phyloP scores from a whole-genome alignment of 495 filamentous ascomycete genomes.

The Schizothecium vesticola region DNA sequence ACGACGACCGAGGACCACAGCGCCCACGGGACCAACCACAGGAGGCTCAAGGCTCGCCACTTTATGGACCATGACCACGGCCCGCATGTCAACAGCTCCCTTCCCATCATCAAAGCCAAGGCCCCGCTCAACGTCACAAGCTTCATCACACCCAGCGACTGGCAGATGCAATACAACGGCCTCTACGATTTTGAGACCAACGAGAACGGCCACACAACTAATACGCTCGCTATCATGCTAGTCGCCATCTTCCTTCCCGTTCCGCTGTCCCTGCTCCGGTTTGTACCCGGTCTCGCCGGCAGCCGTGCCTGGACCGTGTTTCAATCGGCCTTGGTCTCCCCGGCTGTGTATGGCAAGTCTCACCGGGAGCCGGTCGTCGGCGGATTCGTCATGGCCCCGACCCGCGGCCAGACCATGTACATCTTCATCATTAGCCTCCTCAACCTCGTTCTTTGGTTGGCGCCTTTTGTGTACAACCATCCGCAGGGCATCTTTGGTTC shows the following conservation, averaged over 20 bases:
- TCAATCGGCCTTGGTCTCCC: conserved; percentile 22
- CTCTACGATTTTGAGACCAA: conserved; percentile 19
- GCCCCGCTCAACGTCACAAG: conserved; percentile 14
- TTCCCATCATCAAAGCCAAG: conserved; percentile 15
- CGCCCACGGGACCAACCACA: background rate
- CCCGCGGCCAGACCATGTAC: conserved; percentile 31
- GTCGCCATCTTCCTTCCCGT: conserved; percentile 17
- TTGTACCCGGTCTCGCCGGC: conserved; percentile 4
- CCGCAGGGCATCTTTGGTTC: conserved; percentile 16
- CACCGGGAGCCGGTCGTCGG: conserved; percentile 16
- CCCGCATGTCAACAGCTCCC: conserved; percentile 12
- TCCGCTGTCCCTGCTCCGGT: conserved; percentile 14
- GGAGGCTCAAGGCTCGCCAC: conserved; percentile 1
- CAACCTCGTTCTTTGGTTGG: conserved; percentile 30
- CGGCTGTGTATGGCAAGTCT: conserved; percentile 21
- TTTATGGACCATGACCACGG: conserved; percentile 6
- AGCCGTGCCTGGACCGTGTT: background rate
- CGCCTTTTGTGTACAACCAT: conserved; percentile 18
- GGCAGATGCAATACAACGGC: conserved; percentile 20
- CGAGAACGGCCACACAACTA: conserved; percentile 15
- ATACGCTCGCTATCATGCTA: conserved; percentile 13
- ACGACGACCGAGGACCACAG: conserved; percentile 4
- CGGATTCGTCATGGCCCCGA: conserved; percentile 25
- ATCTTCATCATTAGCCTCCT: conserved; percentile 28
- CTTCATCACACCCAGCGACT: conserved; percentile 17